Evolutionary conservation across 73 alveolate genomes (phyloP), one percentile per base, ranked within the genome.

Genomic region (Durusdinium trenchii): DNA sequence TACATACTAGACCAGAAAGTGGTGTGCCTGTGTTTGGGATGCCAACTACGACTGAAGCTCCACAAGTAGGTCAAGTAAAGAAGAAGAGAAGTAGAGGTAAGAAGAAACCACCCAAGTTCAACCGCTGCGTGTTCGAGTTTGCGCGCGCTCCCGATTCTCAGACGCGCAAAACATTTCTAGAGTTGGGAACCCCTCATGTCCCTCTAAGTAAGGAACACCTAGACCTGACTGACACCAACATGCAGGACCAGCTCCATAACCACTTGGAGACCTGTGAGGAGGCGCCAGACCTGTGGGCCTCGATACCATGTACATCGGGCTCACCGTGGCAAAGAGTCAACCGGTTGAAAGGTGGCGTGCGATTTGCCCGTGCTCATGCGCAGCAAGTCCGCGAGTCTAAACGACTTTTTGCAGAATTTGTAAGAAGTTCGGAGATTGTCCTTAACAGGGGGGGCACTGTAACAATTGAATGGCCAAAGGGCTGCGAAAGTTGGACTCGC

Each of bases 401-500:
- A 38, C 42, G 30, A 60, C 5, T 85, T 76, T 85, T 85, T 30
- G 42, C 60, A 0, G 16, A 48, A 23, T 85, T 85, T 28, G 43
- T 36, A 26, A 57, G 20, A 5, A n/a, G 43, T 6, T 76, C 94
- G 20, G 30, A 52, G 78, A 12, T 60, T 36, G 94, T 54, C 18
- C 30, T 85, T 12, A 30, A 35, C 0, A 30, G 35, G 0, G 79
- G 79, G 10, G 52, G 75, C 0, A 38, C 62, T 0, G 79, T 85
- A 0, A 85, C 94, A 0, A 52, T 52, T 16, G 94, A 85, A 40
- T 84, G 94, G 94, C 94, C 94, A 3, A 10, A 50, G 0, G 42
- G 62, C 26, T 84, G 40, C n/a, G 51, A n/a, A 6, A 26, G 71
- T 6, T 84, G 94, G 94, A 6, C 32, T 38, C 50, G 94, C 23